phyloP scores from a whole-genome alignment of 2,329 filamentous ascomycete species.

The Arthroderma sp. region DNA sequence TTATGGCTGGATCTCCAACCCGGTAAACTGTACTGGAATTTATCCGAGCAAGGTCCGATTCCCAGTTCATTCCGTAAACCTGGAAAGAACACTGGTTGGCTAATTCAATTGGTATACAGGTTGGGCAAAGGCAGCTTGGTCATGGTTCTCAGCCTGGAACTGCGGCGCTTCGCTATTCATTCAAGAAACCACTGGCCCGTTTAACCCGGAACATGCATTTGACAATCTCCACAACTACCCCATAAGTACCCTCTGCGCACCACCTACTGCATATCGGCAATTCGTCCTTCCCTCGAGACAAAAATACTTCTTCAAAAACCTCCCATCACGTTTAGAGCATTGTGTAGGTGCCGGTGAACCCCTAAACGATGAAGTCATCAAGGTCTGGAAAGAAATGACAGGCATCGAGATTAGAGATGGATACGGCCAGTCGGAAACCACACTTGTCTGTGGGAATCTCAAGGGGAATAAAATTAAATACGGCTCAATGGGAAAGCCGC shows the following conservation, averaged over 20 bases:
- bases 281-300: conserved; percentile 23
- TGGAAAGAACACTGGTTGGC: not conserved
- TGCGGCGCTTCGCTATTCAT: conserved; percentile 29
- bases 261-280: conserved; percentile 29
- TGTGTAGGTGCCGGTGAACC: conserved; percentile 29
- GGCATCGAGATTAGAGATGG: conserved; percentile 27
- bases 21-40: conserved; percentile 26
- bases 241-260: conserved; percentile 30
- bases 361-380: conserved; percentile 28
- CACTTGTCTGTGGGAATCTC: conserved; percentile 29
- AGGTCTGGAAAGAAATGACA: conserved; percentile 23
- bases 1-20: conserved; percentile 25
- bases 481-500: conserved; percentile 29
- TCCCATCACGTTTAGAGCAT: conserved; percentile 21
- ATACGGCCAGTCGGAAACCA: conserved; percentile 30
- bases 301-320: conserved; percentile 15
- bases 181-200: conserved; percentile 25
- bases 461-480: conserved; percentile 20
- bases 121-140: conserved; percentile 32
- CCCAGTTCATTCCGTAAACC: not conserved
- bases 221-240: conserved; percentile 24
- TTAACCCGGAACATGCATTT: conserved; percentile 19
- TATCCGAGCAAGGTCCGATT: conserved; percentile 24
- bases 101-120: conserved; percentile 9
- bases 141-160: conserved; percentile 29